Conservation (phyloP, 2,329 filamentous ascomycete genomes). For the Claviceps purpurea region DNA sequence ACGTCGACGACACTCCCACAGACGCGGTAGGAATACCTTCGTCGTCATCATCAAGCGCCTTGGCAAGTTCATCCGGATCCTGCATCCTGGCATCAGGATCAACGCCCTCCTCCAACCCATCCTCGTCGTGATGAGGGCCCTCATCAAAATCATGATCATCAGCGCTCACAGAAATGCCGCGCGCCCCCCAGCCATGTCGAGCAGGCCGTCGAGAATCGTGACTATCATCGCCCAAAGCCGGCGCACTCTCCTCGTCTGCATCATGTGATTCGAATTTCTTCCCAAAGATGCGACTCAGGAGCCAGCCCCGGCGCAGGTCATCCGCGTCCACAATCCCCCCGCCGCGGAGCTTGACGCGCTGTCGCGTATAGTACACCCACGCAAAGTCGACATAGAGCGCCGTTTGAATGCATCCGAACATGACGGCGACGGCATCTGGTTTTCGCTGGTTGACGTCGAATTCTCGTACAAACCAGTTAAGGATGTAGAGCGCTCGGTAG, state of each 20-base stretch:
- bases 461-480: slow-evolving; percentile 75
- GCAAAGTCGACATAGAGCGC: slow-evolving; percentile 86
- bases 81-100: slow-evolving; percentile 54
- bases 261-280: slow-evolving; percentile 38
- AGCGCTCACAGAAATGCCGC: slow-evolving; percentile 53
- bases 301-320: slow-evolving; percentile 73
- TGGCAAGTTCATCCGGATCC: slow-evolving; percentile 51
- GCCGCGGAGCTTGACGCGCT: slow-evolving; percentile 79
- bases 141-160: slow-evolving; percentile 45
- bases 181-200: slow-evolving; percentile 46
- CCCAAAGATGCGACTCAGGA: slow-evolving; percentile 67
- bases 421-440: slow-evolving; percentile 60
- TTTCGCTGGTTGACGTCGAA: slow-evolving; percentile 43
- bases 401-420: slow-evolving; percentile 83
- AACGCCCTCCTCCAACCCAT: slow-evolving; percentile 29
- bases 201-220: slow-evolving; percentile 15
- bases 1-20: slow-evolving; percentile 7
- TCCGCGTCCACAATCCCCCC: slow-evolving; percentile 85
- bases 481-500: slow-evolving; percentile 77
- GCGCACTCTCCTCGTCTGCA: slow-evolving; percentile 47
- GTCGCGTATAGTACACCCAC: slow-evolving; percentile 90
- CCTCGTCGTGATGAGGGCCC: slow-evolving; percentile 33
- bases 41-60: slow-evolving; percentile 33
- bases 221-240: slow-evolving; percentile 28
- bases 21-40: slow-evolving; percentile 14